Evolutionary conservation across 768 basidiomycete genomes (phyloP), one percentile per base, ranked within the genome.

Genomic region (Mycena filopes): DNA sequence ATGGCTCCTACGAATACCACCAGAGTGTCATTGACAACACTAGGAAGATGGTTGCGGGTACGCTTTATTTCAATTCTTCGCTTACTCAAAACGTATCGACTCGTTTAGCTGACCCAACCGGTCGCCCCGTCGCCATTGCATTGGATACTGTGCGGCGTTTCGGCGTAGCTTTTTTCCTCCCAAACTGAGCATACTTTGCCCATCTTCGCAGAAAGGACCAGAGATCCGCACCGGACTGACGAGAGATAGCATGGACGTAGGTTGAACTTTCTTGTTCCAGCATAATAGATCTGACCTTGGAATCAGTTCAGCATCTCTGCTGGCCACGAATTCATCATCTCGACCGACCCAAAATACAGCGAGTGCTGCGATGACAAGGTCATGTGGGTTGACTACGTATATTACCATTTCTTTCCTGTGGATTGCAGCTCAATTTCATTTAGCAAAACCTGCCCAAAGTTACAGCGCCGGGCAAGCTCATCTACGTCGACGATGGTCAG

Each of bases 11-110:
- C 80, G 95, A 96, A 73, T 99, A 97, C 78, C 98, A 99, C 82
- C 96, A 99, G 82, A 96, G 94, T 69, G 98, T 99, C 71, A 95
- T 99, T 76, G 96, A 99, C 83, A 99, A 99, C 84, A 92, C 95
- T 54, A 86, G 96, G 73, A 90, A 89, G 76, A 90, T 92, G 84
- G 86, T 94, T 57, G 87, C 87, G 45, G 80, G 95, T 95, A 70
- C 71, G 88, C 76, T 51, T 60, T 47, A 40, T 40, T 43, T 21
- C 43, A 47, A 21, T 11, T 55, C 18, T 21, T 7, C n/a, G 41
- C 12, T 43, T 26, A 25, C 41, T 20, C 28, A 18, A 18, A 40
- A 47, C 33, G 6, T 18, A 43, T 51, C 29, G 41, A 2, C 25
- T 58, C 21, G 23, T 21, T 55, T 73, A 89, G 91, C 84, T 69